Base-by-base conservation (phyloP, 2,329 filamentous ascomycete species). In the Exophiala dermatitidis region DNA sequence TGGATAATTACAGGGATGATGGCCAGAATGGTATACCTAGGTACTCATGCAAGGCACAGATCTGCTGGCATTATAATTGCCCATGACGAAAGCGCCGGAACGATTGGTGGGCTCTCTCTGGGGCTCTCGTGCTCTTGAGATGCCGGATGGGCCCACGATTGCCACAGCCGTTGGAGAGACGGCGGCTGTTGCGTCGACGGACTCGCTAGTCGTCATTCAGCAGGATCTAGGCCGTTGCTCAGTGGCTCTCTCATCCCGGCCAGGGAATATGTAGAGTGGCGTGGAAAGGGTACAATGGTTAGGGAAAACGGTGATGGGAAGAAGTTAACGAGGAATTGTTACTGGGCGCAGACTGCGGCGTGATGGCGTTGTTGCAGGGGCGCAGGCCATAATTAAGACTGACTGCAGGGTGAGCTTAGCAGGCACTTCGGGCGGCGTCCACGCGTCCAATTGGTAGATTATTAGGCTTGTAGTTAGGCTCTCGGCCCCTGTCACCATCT, bases 91-190 rank as follows among this genome's bases (percentile, higher is more conserved):
- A 28, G 42, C 42, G 5, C 19, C 19, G 19, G 19, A 19, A 19
- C 19, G n/a, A 44, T 28, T 30, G 42, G 42, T 26, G 5, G 10
- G 41, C 26, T 43, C 19, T 9, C 26, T 12, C 5, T 44, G 42
- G 19, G 19, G 19, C 19, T 19, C 19, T 19, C 19, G 19, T 19
- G 19, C 19, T 36, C 29, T 10, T 36, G 31, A 48, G 49, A 46
- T 46, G 46, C 54, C 54, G 54, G 50, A 53, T 56, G 40, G 50
- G 50, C 54, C 54, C 50, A 56, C 50, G 46, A 31, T 28, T 38
- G 6, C 28, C 12, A 10, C 19, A 28, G 38, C 38, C 38, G 19
- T 41, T 28, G 6, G 10, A 34, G 10, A 10, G 33, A 6, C 10
- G 33, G 33, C 1, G 10, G 26, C 3, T 6, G 3, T 3, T 41